These are phyloP conservation scores for Diplosphaera chodatii DNA, from an alignment of 139 green algal species.

Conservation along the genomic window DNA sequence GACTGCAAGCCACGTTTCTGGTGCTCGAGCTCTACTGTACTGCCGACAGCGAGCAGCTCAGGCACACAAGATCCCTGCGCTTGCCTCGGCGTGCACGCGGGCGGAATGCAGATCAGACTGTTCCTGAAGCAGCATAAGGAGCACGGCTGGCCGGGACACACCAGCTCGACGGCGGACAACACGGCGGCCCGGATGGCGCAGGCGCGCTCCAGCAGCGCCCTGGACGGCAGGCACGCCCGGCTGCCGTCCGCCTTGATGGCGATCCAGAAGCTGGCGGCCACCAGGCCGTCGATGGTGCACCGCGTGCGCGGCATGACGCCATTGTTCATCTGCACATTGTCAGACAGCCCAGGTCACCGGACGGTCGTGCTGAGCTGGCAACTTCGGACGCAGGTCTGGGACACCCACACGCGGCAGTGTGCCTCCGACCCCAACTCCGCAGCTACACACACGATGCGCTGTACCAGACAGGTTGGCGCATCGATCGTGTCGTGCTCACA, in stretches of 20 bases:
- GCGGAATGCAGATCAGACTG: no score
- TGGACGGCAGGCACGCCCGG: background rate
- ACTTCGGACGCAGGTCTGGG: background rate
- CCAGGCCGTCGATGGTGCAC: background rate
- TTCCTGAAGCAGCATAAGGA: background rate
- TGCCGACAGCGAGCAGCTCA: no score
- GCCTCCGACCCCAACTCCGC: no score
- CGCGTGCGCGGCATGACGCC: background rate
- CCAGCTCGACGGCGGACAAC: background rate
- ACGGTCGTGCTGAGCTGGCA: background rate
- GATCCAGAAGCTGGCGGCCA: constrained; percentile 2
- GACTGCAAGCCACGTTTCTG: no score
- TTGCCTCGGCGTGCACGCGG: no score
- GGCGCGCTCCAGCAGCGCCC: constrained; percentile 1
- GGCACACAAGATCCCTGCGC: no score
- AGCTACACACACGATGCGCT: no score
- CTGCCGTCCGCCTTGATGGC: constrained; percentile 2
- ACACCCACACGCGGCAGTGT: no score
- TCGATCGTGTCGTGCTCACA: no score
- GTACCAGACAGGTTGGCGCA: no score
- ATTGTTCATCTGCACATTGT: background rate
- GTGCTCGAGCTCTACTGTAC: no score
- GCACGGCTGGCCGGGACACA: background rate
- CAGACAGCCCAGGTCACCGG: background rate
- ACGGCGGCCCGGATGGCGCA: background rate